Evolutionary conservation across 495 filamentous ascomycete species (phyloP), one percentile per base, ranked within the genome.

Genomic region (Bathelium albidoporum): DNA sequence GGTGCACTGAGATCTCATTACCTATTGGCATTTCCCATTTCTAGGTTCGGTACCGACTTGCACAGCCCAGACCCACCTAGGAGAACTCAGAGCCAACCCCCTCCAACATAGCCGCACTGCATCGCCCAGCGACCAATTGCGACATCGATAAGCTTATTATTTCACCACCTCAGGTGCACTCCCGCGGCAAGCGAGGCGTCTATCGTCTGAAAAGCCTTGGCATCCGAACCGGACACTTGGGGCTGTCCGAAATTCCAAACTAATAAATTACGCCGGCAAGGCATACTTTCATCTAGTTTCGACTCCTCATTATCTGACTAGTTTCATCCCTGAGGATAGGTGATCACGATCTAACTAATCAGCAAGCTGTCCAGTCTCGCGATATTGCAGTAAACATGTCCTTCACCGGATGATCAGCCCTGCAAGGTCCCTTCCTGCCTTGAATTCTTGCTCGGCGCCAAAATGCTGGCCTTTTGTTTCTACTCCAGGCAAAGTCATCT

Each of bases 301-400:
- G 10, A 55, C 2, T 20, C 4, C 24, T 7, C 9, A 29, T 16
- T 29, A 55, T 55, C 49, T 55, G 10, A 55, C 49, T 28, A 55
- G 49, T 55, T 55, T 55, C 49, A 55, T 55, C 49, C 49, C 49
- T 55, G 49, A 55, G 20, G 49, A 55, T 16, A 55, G 20, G 20
- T 55, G 49, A 24, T 55, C 49, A 55, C 49, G 49, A 55, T 55
- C 22, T 29, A 55, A 10, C 22, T 55, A n/a, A 7, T 55, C 49
- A 55, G 22, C 20, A 31, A 0, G 78, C 75, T 11, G 81, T 80
- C 85, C 85, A 87, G 59, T 85, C 76, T 79, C 83, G 81, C 63
- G 77, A 77, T 26, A 74, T 72, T 0, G 85, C 82, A 32, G 79
- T 85, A 67, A 87, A 87, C 59, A 88, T 69, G 11, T 74, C 74